Evolutionary conservation across 305 asterid species (phyloP).

Genomic region (Fraxinus sp.): DNA sequence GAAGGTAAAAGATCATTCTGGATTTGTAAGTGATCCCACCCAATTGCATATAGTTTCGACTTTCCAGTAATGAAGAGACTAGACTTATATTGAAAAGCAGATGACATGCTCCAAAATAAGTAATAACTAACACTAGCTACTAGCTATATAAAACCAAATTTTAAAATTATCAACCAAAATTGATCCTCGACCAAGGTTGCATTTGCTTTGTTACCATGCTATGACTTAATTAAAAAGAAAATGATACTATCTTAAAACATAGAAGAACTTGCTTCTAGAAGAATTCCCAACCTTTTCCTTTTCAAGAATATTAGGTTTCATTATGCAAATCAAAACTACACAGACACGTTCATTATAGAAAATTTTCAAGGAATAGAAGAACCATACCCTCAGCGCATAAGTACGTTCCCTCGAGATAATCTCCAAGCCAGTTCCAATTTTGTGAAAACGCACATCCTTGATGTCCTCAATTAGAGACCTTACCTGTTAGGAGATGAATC

Average conservation of each 20-base stretch:
- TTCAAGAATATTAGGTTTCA: background rate
- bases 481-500: conserved; percentile 45
- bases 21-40: conserved; percentile 6
- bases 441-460: conserved; percentile 92
- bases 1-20: background rate
- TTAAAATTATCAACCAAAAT: background rate
- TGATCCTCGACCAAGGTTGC: conserved; percentile 2
- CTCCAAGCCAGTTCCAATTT: conserved; percentile 86
- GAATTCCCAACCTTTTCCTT: background rate
- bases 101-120: background rate
- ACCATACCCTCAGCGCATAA: conserved; percentile 67
- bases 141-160: conserved; percentile 1
- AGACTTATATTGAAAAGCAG: background rate
- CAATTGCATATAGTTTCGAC: background rate
- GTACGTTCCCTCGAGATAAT: conserved; percentile 71
- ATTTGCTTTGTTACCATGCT: background rate
- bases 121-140: background rate
- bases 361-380: conserved; percentile 9
- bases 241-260: background rate
- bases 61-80: background rate
- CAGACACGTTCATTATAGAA: conserved; percentile 9
- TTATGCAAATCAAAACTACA: background rate
- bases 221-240: background rate
- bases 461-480: conserved; percentile 92
- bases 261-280: background rate